phyloP scores from a whole-genome alignment of 495 filamentous ascomycete genomes.

The Talaromyces nanjingensis region DNA sequence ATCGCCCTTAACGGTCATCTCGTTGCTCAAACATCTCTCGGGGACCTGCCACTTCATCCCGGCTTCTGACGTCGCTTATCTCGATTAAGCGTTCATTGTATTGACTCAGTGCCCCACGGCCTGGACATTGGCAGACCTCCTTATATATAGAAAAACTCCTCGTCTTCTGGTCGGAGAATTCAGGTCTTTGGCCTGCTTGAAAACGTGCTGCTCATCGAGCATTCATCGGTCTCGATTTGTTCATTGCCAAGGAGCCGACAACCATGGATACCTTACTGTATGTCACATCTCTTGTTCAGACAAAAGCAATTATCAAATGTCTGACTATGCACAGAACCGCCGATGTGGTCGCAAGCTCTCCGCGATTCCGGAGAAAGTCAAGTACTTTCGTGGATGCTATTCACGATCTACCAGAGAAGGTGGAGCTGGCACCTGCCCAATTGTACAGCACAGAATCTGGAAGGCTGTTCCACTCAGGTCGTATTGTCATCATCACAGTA shows the following conservation, averaged over 20 bases:
- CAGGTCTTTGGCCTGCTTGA: not conserved
- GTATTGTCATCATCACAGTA: slow-evolving; percentile 95
- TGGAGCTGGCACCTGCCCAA: slow-evolving; percentile 88
- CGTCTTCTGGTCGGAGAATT: not conserved
- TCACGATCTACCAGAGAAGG: slow-evolving; percentile 81
- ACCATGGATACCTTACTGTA: slow-evolving; percentile 78
- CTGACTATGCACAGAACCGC: slow-evolving; percentile 51
- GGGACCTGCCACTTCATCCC: not conserved
- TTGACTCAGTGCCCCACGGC: not conserved
- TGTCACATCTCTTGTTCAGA: slow-evolving; percentile 21
- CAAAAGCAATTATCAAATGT: not conserved
- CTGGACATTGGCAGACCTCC: not conserved
- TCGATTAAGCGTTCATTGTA: not conserved
- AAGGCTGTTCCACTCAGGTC: slow-evolving; percentile 90
- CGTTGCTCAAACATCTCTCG: not conserved
- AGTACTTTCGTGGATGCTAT: slow-evolving; percentile 97
- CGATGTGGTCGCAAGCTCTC: slow-evolving; percentile 80
- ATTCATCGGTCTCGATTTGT: not conserved
- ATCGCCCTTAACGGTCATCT: not conserved
- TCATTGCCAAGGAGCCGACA: slow-evolving; percentile 1
- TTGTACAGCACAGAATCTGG: slow-evolving; percentile 97
- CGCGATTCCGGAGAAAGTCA: slow-evolving; percentile 75
- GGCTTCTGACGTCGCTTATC: slow-evolving; percentile 4
- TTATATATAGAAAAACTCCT: not conserved
- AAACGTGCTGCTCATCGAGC: not conserved